Base-by-base conservation (phyloP, 495 filamentous ascomycete species). In the Pseudotulostoma volvatum region DNA sequence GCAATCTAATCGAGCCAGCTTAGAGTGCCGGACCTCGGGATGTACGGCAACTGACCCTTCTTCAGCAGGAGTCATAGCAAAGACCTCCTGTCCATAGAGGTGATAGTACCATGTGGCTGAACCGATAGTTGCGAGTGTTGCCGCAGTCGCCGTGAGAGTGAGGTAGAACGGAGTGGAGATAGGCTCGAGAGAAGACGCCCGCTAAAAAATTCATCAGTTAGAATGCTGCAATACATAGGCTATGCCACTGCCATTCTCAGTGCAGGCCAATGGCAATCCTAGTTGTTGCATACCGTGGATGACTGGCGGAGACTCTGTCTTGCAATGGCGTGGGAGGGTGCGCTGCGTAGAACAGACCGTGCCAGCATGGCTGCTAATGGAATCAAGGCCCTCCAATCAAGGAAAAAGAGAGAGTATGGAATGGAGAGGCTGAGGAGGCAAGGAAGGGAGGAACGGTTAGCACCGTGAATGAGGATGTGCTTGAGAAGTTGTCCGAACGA, bases 41-140 rank as follows among this genome's bases (percentile, higher is more conserved):
- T 34, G 36, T 44, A 37, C 49, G 52, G 54, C n/a, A n/a, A 79
- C 81, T 76, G 62, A 99, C 90, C 90, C 92, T 77, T 99, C 92
- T 72, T 99, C 92, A 56, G 74, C 73, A 45, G 82, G 84, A 50
- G 92, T 90, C 79, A 80, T 79, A 45, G 90, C 92, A 61, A 85
- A 73, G 28, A 81, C 75, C 44, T 78, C 77, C 42, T 79, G 72
- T 49, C 90, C 92, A 65, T 87, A 96, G 48, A 92, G 78, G 63
- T 93, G 83, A 57, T 85, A 90, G 63, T 93, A 95, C 86, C 84
- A 93, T 39, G 79, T 83, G 51, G 90, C 72, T 40, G 86, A 84
- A 57, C 86, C 86, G 57, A 83, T 63, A 47, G 90, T 85, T 50
- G 82, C 67, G 49, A 77, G 70, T 44, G 87, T 94, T 47, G 90